Conservation (phyloP, 2,329 filamentous ascomycete genomes). For the Diaporthe destruens region DNA sequence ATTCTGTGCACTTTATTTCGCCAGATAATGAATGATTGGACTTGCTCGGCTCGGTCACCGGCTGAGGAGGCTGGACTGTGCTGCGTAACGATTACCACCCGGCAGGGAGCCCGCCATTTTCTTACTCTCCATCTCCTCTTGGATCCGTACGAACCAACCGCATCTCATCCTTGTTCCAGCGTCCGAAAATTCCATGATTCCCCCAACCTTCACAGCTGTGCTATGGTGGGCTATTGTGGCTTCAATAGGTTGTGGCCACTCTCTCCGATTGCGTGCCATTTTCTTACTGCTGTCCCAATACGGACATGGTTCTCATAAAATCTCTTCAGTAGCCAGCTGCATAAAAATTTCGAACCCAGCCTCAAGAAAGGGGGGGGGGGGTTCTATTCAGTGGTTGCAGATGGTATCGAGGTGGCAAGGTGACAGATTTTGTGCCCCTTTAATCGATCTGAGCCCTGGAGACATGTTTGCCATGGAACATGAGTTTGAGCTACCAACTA, state of each 20-base stretch:
- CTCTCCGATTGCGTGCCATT: background rate
- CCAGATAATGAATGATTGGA: background rate
- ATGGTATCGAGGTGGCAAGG: background rate
- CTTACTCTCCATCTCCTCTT: background rate
- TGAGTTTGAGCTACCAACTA: background rate
- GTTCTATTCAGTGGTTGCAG: background rate
- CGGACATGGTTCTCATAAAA: background rate
- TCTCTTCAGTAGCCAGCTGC: slow-evolving; percentile 2
- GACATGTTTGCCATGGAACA: background rate
- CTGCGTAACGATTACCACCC: background rate
- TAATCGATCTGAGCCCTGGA: no score
- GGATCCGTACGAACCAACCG: background rate
- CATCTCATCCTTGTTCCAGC: background rate
- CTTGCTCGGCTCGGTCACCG: background rate
- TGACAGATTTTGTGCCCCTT: background rate
- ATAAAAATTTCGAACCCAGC: background rate
- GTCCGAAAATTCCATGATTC: background rate
- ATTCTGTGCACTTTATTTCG: background rate
- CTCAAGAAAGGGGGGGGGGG: background rate
- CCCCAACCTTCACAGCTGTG: background rate
- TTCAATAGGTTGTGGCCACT: slow-evolving; percentile 8
- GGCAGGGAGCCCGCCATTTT: background rate
- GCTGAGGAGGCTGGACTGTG: background rate
- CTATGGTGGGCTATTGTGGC: slow-evolving; percentile 10
- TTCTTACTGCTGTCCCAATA: background rate